Evolutionary conservation across 345 rosid species (phyloP).

Genomic region (Acer negundo): DNA sequence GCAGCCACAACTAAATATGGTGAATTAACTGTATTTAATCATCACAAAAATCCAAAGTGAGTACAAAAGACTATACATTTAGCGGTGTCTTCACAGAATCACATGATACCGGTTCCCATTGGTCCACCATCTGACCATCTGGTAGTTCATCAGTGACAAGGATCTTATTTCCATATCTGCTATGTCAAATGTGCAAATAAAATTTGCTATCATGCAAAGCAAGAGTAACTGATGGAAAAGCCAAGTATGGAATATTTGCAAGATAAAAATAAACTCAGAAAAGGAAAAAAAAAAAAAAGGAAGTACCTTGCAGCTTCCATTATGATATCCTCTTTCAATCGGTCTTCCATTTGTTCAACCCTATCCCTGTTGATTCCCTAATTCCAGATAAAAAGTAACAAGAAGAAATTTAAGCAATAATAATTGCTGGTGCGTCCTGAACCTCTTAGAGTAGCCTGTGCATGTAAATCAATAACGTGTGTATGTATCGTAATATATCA

Average conservation of each 20-base stretch:
- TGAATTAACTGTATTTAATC: conserved; percentile 7
- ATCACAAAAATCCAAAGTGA: conserved; percentile 19
- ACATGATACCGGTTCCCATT: conserved; percentile 88
- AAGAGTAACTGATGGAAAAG: conserved; percentile 14
- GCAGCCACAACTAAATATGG: conserved; percentile 21
- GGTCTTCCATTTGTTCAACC: conserved; percentile 96
- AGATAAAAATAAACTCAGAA: conserved; percentile 8
- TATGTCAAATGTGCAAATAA: conserved; percentile 31
- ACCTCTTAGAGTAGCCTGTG: not conserved
- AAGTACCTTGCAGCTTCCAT: conserved; percentile 85
- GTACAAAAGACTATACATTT: conserved; percentile 51
- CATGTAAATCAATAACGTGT: not conserved
- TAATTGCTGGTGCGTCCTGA: not conserved
- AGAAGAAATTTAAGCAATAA: conserved; percentile 1
- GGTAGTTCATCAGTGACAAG: conserved; percentile 99
- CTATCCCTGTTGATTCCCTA: conserved; percentile 92
- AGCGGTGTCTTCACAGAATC: conserved; percentile 93
- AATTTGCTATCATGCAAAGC: conserved; percentile 22
- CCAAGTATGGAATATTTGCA: not conserved
- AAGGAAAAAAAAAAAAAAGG: conserved; percentile 1
- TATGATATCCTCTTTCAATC: conserved; percentile 87
- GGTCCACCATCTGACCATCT: conserved; percentile 99
- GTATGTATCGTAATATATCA: not conserved
- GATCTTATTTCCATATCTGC: conserved; percentile 96
- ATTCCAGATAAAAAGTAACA: conserved; percentile 22